phyloP scores from a whole-genome alignment of 345 rosid species.

The Nasturtium officinale region DNA sequence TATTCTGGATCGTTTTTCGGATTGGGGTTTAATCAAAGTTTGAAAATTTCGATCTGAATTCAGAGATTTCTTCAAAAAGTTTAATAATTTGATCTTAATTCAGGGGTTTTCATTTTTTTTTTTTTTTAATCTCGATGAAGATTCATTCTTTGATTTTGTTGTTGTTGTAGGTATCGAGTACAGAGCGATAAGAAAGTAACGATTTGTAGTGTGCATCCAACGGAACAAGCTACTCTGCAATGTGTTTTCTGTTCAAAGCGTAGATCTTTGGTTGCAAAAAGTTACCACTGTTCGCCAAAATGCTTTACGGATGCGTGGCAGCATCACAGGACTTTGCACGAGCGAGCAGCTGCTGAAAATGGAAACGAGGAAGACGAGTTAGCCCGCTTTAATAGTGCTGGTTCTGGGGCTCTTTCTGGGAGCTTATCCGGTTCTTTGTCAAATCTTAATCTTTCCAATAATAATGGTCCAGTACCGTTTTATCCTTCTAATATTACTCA shows the following conservation, averaged over 20 bases:
- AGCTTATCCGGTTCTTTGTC: slow-evolving; percentile 72
- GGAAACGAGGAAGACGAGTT: slow-evolving; percentile 93
- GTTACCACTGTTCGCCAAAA: slow-evolving; percentile 92
- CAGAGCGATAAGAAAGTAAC: slow-evolving; percentile 92
- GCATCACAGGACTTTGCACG: slow-evolving; percentile 92
- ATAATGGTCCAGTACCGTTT: slow-evolving; percentile 78
- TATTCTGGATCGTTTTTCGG: neutral
- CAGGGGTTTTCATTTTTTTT: neutral
- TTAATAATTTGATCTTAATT: neutral
- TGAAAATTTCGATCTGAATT: neutral
- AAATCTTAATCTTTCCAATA: slow-evolving; percentile 54
- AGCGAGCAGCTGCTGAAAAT: slow-evolving; percentile 88
- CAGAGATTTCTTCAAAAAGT: neutral
- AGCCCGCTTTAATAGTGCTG: slow-evolving; percentile 67
- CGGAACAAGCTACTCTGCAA: slow-evolving; percentile 92
- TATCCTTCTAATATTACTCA: slow-evolving; percentile 75
- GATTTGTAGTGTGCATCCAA: slow-evolving; percentile 89
- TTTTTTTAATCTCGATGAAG: neutral
- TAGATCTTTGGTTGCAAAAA: slow-evolving; percentile 71
- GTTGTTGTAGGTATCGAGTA: slow-evolving; percentile 81
- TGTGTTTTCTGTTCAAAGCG: slow-evolving; percentile 92
- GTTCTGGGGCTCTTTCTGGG: slow-evolving; percentile 61
- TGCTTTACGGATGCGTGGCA: slow-evolving; percentile 99
- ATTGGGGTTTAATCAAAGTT: slow-evolving; percentile 23
- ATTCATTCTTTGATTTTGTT: neutral